These are phyloP conservation scores for Phialophora expanda DNA, from an alignment of 2,329 filamentous ascomycete species.

Conservation along the genomic window DNA sequence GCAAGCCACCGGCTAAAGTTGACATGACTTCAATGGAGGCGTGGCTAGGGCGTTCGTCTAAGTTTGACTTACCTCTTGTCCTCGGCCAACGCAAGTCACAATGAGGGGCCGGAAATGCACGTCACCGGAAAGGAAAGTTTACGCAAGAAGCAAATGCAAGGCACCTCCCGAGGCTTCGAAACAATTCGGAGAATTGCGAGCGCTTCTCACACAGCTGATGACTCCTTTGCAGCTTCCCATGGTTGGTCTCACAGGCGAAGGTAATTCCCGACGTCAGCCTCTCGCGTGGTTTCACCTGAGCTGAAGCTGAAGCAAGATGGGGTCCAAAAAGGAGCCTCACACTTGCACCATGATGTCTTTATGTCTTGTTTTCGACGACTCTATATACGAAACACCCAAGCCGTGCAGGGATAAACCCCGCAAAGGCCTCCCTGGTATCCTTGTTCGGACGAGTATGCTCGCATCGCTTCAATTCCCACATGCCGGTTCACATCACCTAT, in stretches of 20 bases:
- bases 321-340: neutral
- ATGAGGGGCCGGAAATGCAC: neutral
- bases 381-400: slow-evolving; percentile 1
- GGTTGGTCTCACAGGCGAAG: slow-evolving; percentile 11
- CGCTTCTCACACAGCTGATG: neutral
- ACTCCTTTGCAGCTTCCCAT: neutral
- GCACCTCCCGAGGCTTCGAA: neutral
- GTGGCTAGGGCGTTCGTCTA: neutral
- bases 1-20: slow-evolving; percentile 11
- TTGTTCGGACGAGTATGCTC: neutral
- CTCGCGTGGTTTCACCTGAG: slow-evolving; percentile 1
- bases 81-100: neutral
- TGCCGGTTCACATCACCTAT: neutral
- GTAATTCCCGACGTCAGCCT: slow-evolving; percentile 13
- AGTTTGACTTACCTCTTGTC: neutral
- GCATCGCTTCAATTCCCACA: neutral
- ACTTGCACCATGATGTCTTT: neutral
- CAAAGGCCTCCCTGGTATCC: neutral
- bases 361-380: neutral
- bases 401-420: neutral
- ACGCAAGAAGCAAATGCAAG: slow-evolving; percentile 2
- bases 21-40: neutral
- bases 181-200: slow-evolving; percentile 4
- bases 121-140: neutral
- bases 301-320: neutral